A percentile compares a stretch with the other conserved stretches of the same genome.
phyloP scores from a whole-genome alignment of 2,329 filamentous ascomycete genomes.

The Pleoardoris graminearum region DNA sequence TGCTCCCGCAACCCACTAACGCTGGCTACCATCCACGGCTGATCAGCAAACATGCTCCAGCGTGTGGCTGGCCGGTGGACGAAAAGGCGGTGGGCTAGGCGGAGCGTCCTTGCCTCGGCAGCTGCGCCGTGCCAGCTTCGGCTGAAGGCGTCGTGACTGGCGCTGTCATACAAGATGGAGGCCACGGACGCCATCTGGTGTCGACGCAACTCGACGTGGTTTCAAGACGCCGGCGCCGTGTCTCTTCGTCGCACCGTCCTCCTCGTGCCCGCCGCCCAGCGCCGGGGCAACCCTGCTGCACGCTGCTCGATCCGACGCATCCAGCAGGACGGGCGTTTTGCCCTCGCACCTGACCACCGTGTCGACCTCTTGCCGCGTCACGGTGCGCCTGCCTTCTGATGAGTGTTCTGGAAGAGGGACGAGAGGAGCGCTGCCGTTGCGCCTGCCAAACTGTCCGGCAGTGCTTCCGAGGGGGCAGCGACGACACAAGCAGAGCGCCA shows the following conservation, averaged over 20 bases:
- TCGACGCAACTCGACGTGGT: conserved; percentile 25
- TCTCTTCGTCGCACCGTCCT: conserved; percentile 10
- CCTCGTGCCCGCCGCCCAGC: conserved; percentile 14
- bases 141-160: conserved; percentile 20
- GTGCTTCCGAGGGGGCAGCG: not conserved
- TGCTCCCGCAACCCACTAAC: conserved; percentile 11
- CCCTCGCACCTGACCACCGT: conserved; percentile 15
- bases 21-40: too few species aligned
- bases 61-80: too few species aligned
- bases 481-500: not conserved
- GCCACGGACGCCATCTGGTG: conserved; percentile 36
- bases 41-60: too few species aligned
- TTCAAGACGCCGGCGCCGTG: conserved; percentile 23
- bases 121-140: conserved; percentile 12
- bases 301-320: conserved; percentile 15
- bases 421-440: conserved; percentile 3
- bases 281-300: conserved; percentile 16
- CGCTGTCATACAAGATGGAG: conserved; percentile 32
- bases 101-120: conserved; percentile 12
- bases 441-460: not conserved
- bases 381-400: conserved; percentile 2
- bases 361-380: conserved; percentile 14
- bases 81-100: conserved; percentile 6
- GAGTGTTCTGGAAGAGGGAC: conserved; percentile 3
- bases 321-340: conserved; percentile 19